These are phyloP conservation scores for Artemisia tridentata DNA, from an alignment of 129 eudicot species.

Conservation along the genomic window DNA sequence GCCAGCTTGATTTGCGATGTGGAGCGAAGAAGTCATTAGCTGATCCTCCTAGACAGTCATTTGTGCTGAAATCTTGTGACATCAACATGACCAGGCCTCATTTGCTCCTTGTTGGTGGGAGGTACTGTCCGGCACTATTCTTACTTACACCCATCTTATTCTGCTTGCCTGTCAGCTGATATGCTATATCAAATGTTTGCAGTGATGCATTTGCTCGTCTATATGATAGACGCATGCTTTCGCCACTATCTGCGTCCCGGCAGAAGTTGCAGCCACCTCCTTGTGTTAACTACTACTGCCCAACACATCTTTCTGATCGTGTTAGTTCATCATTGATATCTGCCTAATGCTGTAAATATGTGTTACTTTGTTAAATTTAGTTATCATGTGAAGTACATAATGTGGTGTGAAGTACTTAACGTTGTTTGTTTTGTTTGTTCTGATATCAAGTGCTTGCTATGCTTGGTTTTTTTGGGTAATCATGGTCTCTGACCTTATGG, in stretches of 20 bases:
- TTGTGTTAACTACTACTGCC: constrained; percentile 89
- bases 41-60: constrained; percentile 79
- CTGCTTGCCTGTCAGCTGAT: constrained; percentile 14
- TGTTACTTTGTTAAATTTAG: not conserved
- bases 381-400: not conserved
- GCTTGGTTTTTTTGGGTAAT: not conserved
- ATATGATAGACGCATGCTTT: constrained; percentile 96
- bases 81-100: constrained; percentile 81
- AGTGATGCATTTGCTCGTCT: constrained; percentile 97
- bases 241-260: constrained; percentile 83
- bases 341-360: constrained; percentile 2
- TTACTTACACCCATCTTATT: constrained; percentile 15
- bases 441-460: not conserved
- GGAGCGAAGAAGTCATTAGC: constrained; percentile 84
- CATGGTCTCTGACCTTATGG: too few relatives aligned
- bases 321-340: constrained; percentile 45
- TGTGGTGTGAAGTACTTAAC: too few relatives aligned
- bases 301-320: constrained; percentile 84
- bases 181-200: constrained; percentile 25
- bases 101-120: constrained; percentile 94
- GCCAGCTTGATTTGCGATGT: constrained; percentile 87
- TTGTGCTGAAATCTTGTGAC: constrained; percentile 77
- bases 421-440: not conserved
- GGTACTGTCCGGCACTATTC: constrained; percentile 41
- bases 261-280: constrained; percentile 70